Evolutionary conservation across 2,329 filamentous ascomycete species (phyloP).

Genomic region (Emericellopsis atlantica): DNA sequence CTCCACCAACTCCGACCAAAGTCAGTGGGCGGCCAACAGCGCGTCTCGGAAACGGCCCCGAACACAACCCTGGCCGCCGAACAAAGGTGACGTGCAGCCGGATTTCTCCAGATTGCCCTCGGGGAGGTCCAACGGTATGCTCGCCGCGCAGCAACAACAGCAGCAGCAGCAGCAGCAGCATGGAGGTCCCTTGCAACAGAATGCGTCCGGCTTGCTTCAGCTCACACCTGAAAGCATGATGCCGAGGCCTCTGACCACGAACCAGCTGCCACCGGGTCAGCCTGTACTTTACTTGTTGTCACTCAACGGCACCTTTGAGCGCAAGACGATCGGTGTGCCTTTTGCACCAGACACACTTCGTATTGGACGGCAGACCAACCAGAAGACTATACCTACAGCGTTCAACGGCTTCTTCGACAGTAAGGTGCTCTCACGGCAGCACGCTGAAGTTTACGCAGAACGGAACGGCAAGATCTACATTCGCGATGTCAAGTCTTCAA

Average conservation of each 20-base stretch:
- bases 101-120: constrained; percentile 33
- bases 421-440: constrained; percentile 90
- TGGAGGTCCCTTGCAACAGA: constrained; percentile 17
- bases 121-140: constrained; percentile 29
- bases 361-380: constrained; percentile 93
- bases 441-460: constrained; percentile 91
- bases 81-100: constrained; percentile 31
- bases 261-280: constrained; percentile 49
- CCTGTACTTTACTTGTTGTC: constrained; percentile 79
- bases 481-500: constrained; percentile 94
- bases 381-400: constrained; percentile 84
- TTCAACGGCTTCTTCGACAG: constrained; percentile 95
- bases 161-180: constrained; percentile 10
- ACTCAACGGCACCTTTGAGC: constrained; percentile 91
- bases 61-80: constrained; percentile 30
- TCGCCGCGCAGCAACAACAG: constrained; percentile 5
- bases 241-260: constrained; percentile 45
- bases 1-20: constrained; percentile 31
- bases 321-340: constrained; percentile 89
- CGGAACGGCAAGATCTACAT: constrained; percentile 85
- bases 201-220: constrained; percentile 8
- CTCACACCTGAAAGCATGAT: constrained; percentile 35
- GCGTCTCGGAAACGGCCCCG: constrained; percentile 38
- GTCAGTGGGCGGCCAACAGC: constrained; percentile 34
- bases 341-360: constrained; percentile 88